These are phyloP conservation scores for Eudorina sp. DNA, from an alignment of 139 green algal genomes.

Conservation along the genomic window DNA sequence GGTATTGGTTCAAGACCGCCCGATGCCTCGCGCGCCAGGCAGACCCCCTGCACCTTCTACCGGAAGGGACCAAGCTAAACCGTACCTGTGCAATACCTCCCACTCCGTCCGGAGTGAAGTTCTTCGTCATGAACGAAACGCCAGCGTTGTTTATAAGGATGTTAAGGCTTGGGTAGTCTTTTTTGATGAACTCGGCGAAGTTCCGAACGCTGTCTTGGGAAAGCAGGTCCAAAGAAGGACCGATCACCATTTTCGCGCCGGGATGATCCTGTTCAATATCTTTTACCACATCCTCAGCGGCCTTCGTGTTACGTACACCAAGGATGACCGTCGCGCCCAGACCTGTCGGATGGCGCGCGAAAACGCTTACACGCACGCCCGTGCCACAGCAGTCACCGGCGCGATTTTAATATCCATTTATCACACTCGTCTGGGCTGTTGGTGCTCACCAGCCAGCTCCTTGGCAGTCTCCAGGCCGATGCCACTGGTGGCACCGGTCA, in stretches of 20 bases:
- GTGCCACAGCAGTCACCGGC: background rate
- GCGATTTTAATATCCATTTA: background rate
- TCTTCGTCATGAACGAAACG: slow-evolving; percentile 61
- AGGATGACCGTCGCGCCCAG: slow-evolving; percentile 72
- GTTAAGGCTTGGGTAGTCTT: slow-evolving; percentile 49
- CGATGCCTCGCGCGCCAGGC: too few species aligned
- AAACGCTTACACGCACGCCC: background rate
- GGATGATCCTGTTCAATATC: slow-evolving; percentile 54
- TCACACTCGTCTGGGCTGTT: too few species aligned
- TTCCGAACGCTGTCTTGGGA: slow-evolving; percentile 64
- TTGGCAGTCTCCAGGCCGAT: slow-evolving; percentile 73
- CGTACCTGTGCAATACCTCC: slow-evolving; percentile 63
- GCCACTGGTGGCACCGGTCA: slow-evolving; percentile 72
- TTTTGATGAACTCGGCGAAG: slow-evolving; percentile 62
- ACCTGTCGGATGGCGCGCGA: background rate
- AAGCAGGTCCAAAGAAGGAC: slow-evolving; percentile 64
- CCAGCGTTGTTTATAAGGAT: slow-evolving; percentile 73
- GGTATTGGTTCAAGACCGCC: too few species aligned
- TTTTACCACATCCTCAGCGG: slow-evolving; percentile 59
- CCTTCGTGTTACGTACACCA: slow-evolving; percentile 65
- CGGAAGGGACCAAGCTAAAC: background rate
- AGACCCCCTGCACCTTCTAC: background rate
- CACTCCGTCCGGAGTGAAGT: slow-evolving; percentile 57
- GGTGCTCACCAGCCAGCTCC: slow-evolving; percentile 60
- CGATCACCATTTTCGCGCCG: slow-evolving; percentile 57